Conservation (phyloP, 2,329 filamentous ascomycete species). For the Piedraia hortae region DNA sequence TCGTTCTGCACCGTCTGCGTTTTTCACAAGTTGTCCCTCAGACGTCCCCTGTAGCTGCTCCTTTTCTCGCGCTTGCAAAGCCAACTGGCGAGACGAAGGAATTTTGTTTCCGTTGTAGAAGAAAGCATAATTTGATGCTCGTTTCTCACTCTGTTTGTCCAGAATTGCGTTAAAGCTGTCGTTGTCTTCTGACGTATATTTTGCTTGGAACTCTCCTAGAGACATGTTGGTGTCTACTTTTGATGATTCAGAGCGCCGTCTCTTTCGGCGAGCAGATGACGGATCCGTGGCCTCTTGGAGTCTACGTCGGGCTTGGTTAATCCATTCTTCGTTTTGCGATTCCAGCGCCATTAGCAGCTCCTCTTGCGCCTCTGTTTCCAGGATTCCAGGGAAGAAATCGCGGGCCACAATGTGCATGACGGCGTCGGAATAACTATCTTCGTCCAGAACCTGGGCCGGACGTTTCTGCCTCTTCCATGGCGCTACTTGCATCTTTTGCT, state of each 20-base stretch:
- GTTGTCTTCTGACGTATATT: slow-evolving; percentile 93
- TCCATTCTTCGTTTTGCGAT: slow-evolving; percentile 64
- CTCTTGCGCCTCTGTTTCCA: slow-evolving; percentile 63
- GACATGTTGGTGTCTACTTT: slow-evolving; percentile 50
- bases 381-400: slow-evolving; percentile 83
- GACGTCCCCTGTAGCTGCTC: too few relatives aligned
- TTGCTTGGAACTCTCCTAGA: slow-evolving; percentile 61
- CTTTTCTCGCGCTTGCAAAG: slow-evolving; percentile 17
- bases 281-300: slow-evolving; percentile 29
- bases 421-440: slow-evolving; percentile 75
- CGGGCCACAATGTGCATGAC: slow-evolving; percentile 84
- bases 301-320: slow-evolving; percentile 43
- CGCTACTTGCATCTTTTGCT: slow-evolving; percentile 85
- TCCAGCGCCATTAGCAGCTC: slow-evolving; percentile 83
- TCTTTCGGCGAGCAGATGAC: slow-evolving; percentile 9
- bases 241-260: slow-evolving; percentile 14
- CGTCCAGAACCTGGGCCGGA: slow-evolving; percentile 64
- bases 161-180: slow-evolving; percentile 84
- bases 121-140: slow-evolving; percentile 65
- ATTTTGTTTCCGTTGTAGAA: slow-evolving; percentile 74
- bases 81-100: slow-evolving; percentile 31
- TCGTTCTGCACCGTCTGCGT: slow-evolving; percentile 5
- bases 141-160: slow-evolving; percentile 70
- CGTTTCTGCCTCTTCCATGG: slow-evolving; percentile 72
- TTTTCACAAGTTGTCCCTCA: slow-evolving; percentile 35